These are phyloP conservation scores for Candida dendrica DNA, from an alignment of 805 yeast genomes.

Conservation along the genomic window DNA sequence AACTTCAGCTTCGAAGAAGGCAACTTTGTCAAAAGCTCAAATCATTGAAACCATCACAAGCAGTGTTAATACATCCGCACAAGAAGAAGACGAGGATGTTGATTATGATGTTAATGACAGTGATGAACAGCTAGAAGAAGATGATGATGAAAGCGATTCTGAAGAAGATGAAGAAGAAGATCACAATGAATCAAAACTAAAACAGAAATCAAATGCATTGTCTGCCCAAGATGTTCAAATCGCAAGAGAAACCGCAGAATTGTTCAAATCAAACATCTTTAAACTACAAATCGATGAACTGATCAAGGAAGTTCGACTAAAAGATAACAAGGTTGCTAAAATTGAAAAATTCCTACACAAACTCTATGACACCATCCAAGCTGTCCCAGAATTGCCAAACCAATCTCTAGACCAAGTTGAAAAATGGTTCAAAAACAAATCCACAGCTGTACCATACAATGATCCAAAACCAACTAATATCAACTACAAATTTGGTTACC, in stretches of 20 bases:
- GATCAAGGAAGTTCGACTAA: slow-evolving; percentile 69
- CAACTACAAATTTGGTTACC: slow-evolving; percentile 65
- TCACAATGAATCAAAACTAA: slow-evolving; percentile 11
- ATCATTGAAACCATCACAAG: slow-evolving; percentile 12
- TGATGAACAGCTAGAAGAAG: too few species aligned
- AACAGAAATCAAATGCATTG: slow-evolving; percentile 25
- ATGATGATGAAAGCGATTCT: slow-evolving; percentile 19
- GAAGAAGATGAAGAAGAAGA: slow-evolving; percentile 24
- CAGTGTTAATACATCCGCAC: not conserved
- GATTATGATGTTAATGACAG: slow-evolving; percentile 6
- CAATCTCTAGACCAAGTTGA: slow-evolving; percentile 55
- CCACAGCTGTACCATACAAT: slow-evolving; percentile 72
- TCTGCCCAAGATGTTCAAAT: slow-evolving; percentile 81
- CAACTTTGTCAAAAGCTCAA: slow-evolving; percentile 13
- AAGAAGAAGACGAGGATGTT: slow-evolving; percentile 1
- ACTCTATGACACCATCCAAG: slow-evolving; percentile 59
- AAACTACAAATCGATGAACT: slow-evolving; percentile 92
- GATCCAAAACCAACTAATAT: slow-evolving; percentile 79
- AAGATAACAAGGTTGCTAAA: slow-evolving; percentile 55
- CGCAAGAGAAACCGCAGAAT: slow-evolving; percentile 89
- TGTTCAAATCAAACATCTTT: slow-evolving; percentile 92
- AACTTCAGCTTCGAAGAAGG: slow-evolving; percentile 9
- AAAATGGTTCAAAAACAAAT: slow-evolving; percentile 39
- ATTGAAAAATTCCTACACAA: slow-evolving; percentile 74
- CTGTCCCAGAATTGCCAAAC: slow-evolving; percentile 49